These are phyloP conservation scores for Cylindrotheca fusiformis DNA, from an alignment of 108 stramenopile species.

Conservation along the genomic window DNA sequence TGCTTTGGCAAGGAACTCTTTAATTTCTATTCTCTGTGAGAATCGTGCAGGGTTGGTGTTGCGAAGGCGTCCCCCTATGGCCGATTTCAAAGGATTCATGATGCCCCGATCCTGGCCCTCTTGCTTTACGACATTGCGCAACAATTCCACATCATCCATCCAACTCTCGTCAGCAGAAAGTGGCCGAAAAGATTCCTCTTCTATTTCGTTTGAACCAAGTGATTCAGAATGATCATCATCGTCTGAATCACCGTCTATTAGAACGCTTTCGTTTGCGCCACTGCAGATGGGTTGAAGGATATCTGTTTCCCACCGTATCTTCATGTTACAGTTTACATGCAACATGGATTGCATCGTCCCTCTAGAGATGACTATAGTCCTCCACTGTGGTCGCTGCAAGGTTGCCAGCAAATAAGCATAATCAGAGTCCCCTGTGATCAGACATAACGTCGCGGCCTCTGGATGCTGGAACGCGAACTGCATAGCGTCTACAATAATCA, in stretches of 20 bases:
- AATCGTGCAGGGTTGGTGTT: slow-evolving; percentile 21
- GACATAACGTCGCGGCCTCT: slow-evolving; percentile 34
- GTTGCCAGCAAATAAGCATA: slow-evolving; percentile 36
- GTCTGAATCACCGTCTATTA: neutral
- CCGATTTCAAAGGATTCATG: slow-evolving; percentile 7
- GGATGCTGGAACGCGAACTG: slow-evolving; percentile 37
- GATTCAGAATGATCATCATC: neutral
- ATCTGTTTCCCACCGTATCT: slow-evolving; percentile 40
- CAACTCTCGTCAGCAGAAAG: too few species aligned
- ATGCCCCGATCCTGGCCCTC: neutral
- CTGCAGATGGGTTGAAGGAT: slow-evolving; percentile 6
- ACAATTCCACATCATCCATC: slow-evolving; percentile 21
- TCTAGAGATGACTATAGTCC: slow-evolving; percentile 37
- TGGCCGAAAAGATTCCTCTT: slow-evolving; percentile 1
- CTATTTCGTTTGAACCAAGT: neutral
- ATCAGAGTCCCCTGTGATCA: slow-evolving; percentile 34
- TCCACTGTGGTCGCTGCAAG: slow-evolving; percentile 31
- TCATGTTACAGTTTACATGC: slow-evolving; percentile 35
- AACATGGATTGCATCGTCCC: slow-evolving; percentile 34
- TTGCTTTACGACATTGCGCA: slow-evolving; percentile 8
- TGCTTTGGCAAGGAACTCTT: slow-evolving; percentile 11
- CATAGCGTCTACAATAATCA: slow-evolving; percentile 49
- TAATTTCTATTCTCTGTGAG: slow-evolving; percentile 19
- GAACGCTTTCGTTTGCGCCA: neutral
- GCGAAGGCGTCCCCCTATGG: slow-evolving; percentile 13